Evolutionary conservation across 495 filamentous ascomycete genomes (phyloP), one percentile per base, ranked within the genome.

Genomic region (Hamigera avellanea): DNA sequence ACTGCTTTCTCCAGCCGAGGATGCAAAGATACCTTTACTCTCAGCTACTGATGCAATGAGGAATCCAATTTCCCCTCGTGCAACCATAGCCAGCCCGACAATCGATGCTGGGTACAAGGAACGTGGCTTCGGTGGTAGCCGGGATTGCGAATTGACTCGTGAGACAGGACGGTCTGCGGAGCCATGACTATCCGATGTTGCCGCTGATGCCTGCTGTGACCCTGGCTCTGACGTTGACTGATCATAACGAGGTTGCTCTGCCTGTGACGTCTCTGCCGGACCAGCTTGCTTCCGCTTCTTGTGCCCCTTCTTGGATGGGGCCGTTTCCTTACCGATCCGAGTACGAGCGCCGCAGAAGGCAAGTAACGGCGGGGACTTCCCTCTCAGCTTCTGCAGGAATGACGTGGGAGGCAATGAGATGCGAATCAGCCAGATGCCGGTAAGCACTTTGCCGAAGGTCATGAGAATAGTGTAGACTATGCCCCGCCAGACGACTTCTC

Each of bases 61-160:
- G 37, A 85, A 83, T 0, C 82, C 83, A 17, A 89, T 80, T 49
- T 93, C 83, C 2, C 83, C 84, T 23, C 82, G 69, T 0, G 84
- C 74, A 0, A 81, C 71, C 82, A 88, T 88, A 0, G 80, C 72
- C 25, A 62, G 48, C 0, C 68, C 66, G 10, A 84, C 43, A 6
- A 84, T 74, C 0, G 66, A 53, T 2, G 75, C 53, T 6, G 78
- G 76, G 33, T 80, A 76, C 3, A 79, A 57, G 3, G 73, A 78
- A 23, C 64, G 60, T 0, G 70, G 69, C 19, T 70, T 70, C 0
- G 57, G 43, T 6, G 54, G 50, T 6, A 43, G 37, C 16, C 30
- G 7, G 40, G 36, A 2, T 33, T 26, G 5, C 26, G 13, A 1
- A 28, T n/a, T 16, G 38, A 23, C 17, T 23, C 12, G 8, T 26